These are phyloP conservation scores for Curvularia sp. DNA, from an alignment of 2,329 filamentous ascomycete genomes.

Conservation along the genomic window DNA sequence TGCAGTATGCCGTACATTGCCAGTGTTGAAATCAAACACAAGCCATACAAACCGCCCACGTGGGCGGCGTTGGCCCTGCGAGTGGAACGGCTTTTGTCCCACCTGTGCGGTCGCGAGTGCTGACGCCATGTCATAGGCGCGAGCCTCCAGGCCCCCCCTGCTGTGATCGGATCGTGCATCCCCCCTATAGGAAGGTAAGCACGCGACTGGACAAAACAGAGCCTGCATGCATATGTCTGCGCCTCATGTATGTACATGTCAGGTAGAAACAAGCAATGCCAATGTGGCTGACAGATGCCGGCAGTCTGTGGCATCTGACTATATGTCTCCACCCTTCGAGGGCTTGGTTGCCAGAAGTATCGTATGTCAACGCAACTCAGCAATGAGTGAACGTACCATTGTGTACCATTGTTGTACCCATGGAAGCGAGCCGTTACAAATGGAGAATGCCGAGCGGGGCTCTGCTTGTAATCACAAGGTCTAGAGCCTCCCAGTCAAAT, in stretches of 20 bases:
- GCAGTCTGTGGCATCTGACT: slow-evolving; percentile 6
- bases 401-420: background rate
- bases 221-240: background rate
- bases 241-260: background rate
- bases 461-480: background rate
- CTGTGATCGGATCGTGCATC: background rate
- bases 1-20: background rate
- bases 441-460: background rate
- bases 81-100: slow-evolving; percentile 3
- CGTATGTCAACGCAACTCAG: background rate
- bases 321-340: slow-evolving; percentile 17
- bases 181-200: slow-evolving; percentile 18
- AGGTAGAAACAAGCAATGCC: slow-evolving; percentile 5
- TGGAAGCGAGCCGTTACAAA: background rate
- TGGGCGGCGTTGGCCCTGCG: slow-evolving; percentile 3
- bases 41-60: slow-evolving; percentile 12
- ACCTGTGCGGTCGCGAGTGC: slow-evolving; percentile 1
- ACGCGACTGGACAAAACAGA: slow-evolving; percentile 10
- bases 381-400: background rate
- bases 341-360: background rate
- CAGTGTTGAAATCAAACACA: background rate
- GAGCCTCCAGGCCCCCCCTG: slow-evolving; percentile 1
- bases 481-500: slow-evolving; percentile 6
- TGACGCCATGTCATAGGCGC: slow-evolving; percentile 6
- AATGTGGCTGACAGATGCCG: slow-evolving; percentile 12